These are phyloP conservation scores for Incumbomyces lentus DNA, from an alignment of 2,329 filamentous ascomycete genomes.

Conservation along the genomic window DNA sequence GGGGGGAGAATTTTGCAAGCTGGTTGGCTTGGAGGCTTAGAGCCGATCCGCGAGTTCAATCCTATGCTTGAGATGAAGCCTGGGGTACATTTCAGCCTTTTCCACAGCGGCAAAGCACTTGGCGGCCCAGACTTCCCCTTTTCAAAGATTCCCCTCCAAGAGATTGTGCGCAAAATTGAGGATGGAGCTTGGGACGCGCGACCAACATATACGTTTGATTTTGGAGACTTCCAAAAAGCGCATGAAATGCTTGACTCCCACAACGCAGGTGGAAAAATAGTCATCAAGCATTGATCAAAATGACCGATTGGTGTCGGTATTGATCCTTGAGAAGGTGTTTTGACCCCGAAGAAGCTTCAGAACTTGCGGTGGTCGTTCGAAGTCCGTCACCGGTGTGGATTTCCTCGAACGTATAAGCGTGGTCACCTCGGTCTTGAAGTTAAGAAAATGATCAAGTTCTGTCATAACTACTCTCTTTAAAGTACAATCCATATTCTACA, in stretches of 20 bases:
- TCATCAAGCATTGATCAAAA: constrained; percentile 12
- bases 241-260: constrained; percentile 27
- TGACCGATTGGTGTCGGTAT: too few species aligned
- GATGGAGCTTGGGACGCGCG: constrained; percentile 23
- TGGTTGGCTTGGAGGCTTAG: constrained; percentile 34
- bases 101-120: constrained; percentile 30
- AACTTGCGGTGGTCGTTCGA: too few species aligned
- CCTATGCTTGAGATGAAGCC: constrained; percentile 36
- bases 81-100: constrained; percentile 39
- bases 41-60: constrained; percentile 32
- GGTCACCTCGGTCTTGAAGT: too few species aligned
- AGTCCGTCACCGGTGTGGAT: too few species aligned
- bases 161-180: constrained; percentile 31
- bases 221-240: constrained; percentile 26
- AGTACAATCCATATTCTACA: too few species aligned
- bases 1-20: constrained; percentile 31
- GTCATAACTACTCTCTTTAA: too few species aligned
- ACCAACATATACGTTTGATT: constrained; percentile 27
- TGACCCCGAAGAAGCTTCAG: too few species aligned
- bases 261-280: constrained; percentile 28
- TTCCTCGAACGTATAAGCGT: too few species aligned
- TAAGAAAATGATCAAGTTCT: too few species aligned
- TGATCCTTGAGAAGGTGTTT: too few species aligned
- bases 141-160: constrained; percentile 29
- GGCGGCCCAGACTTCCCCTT: constrained; percentile 29